Evolutionary conservation across 352 stramenopile species (phyloP).

Genomic region (Globisporangium okanoganense): DNA sequence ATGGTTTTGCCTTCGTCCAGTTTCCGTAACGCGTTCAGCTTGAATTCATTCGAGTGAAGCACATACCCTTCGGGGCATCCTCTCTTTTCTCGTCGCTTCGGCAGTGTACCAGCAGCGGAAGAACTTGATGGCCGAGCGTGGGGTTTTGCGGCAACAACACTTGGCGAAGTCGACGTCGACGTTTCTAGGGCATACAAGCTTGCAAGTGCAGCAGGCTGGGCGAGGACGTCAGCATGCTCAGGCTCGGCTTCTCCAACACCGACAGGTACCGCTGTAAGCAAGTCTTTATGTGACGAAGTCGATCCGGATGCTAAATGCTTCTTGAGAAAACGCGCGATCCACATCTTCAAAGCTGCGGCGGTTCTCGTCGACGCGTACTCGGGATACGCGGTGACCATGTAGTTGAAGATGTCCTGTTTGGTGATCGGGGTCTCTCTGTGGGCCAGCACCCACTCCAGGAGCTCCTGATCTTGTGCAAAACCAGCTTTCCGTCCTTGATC

Average conservation of each 20-base stretch:
- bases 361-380: slow-evolving; percentile 53
- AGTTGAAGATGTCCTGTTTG: slow-evolving; percentile 56
- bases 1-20: slow-evolving; percentile 67
- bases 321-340: slow-evolving; percentile 63
- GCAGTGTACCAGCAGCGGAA: not conserved
- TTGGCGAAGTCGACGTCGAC: not conserved
- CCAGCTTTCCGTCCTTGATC: slow-evolving; percentile 11
- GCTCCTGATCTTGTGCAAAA: slow-evolving; percentile 33
- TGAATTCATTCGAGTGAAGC: slow-evolving; percentile 78
- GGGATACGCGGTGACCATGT: slow-evolving; percentile 50
- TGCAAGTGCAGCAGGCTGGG: slow-evolving; percentile 3
- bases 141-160: not conserved
- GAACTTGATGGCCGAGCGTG: not conserved
- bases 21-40: slow-evolving; percentile 63
- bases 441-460: slow-evolving; percentile 51
- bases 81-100: slow-evolving; percentile 37
- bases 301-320: slow-evolving; percentile 32
- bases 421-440: slow-evolving; percentile 44
- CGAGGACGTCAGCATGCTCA: not conserved
- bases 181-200: not conserved
- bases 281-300: slow-evolving; percentile 1
- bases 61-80: slow-evolving; percentile 55
- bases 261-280: slow-evolving; percentile 4
- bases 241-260: slow-evolving; percentile 16
- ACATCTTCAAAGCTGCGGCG: slow-evolving; percentile 53